phyloP scores from a whole-genome alignment of 2,329 filamentous ascomycete genomes.

The Emmonsia crescens region DNA sequence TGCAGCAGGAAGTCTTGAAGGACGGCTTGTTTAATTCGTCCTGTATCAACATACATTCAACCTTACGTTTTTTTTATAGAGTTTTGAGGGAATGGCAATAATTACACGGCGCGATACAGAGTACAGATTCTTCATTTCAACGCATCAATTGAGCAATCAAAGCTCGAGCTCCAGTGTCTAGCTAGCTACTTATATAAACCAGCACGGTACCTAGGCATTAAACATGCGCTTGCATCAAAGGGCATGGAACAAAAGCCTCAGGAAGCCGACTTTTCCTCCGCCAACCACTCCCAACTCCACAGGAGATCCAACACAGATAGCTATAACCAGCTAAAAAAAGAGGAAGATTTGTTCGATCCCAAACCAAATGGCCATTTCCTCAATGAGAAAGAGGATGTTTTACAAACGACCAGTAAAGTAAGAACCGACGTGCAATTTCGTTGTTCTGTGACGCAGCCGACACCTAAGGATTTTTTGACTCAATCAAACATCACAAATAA shows the following conservation, averaged over 20 bases:
- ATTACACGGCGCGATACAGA: neutral
- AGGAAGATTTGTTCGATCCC: constrained; percentile 45
- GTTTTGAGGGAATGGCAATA: neutral
- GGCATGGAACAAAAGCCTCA: neutral
- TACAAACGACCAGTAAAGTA: constrained; percentile 40
- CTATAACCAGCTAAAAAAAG: constrained; percentile 2
- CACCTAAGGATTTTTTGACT: constrained; percentile 42
- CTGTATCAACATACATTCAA: neutral
- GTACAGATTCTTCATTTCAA: neutral
- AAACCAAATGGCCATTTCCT: constrained; percentile 38
- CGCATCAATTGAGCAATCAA: neutral
- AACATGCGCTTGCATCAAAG: neutral
- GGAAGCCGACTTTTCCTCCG: too few species aligned
- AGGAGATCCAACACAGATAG: neutral
- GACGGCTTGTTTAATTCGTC: neutral
- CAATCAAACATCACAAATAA: constrained; percentile 41
- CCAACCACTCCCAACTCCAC: too few species aligned
- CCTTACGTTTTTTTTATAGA: neutral
- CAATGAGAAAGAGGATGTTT: constrained; percentile 25
- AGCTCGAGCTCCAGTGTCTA: neutral
- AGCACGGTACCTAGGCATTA: neutral
- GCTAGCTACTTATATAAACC: neutral
- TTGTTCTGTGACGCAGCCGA: constrained; percentile 70
- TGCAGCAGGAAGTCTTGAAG: neutral
- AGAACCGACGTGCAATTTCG: constrained; percentile 61